Evolutionary conservation across 805 yeast genomes (phyloP).

Genomic region (Naumovozyma baii): DNA sequence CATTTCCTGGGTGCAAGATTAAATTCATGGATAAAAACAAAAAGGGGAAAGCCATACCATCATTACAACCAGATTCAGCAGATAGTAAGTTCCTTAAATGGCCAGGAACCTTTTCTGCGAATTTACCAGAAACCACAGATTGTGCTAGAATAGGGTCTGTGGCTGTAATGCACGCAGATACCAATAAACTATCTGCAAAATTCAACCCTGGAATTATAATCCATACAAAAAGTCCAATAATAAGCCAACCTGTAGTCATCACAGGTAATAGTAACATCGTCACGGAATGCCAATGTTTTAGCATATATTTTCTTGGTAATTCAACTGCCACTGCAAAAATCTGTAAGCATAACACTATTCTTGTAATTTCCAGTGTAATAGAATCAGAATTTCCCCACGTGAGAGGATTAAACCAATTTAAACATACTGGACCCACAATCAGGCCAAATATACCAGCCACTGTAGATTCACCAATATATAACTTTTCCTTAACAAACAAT

Average conservation of each 20-base stretch:
- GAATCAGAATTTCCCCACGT: conserved; percentile 80
- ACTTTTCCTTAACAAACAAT: conserved; percentile 67
- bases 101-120: conserved; percentile 87
- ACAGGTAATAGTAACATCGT: conserved; percentile 68
- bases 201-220: conserved; percentile 60
- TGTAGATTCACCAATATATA: conserved; percentile 86
- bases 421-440: conserved; percentile 79
- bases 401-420: conserved; percentile 74
- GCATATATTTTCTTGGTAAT: conserved; percentile 81
- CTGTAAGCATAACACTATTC: conserved; percentile 77
- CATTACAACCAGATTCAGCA: conserved; percentile 84
- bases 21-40: conserved; percentile 61
- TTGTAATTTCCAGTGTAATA: conserved; percentile 72
- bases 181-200: conserved; percentile 61
- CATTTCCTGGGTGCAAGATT: conserved; percentile 54
- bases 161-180: conserved; percentile 86
- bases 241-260: conserved; percentile 85
- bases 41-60: conserved; percentile 94
- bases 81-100: conserved; percentile 74
- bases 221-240: conserved; percentile 75
- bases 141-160: conserved; percentile 94
- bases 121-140: conserved; percentile 86
- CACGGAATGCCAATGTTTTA: conserved; percentile 72
- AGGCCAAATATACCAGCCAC: conserved; percentile 80
- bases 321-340: conserved; percentile 93